Evolutionary conservation across 2,329 filamentous ascomycete species (phyloP), one percentile per base, ranked within the genome.

Genomic region (Exophiala phaeomuriformis): DNA sequence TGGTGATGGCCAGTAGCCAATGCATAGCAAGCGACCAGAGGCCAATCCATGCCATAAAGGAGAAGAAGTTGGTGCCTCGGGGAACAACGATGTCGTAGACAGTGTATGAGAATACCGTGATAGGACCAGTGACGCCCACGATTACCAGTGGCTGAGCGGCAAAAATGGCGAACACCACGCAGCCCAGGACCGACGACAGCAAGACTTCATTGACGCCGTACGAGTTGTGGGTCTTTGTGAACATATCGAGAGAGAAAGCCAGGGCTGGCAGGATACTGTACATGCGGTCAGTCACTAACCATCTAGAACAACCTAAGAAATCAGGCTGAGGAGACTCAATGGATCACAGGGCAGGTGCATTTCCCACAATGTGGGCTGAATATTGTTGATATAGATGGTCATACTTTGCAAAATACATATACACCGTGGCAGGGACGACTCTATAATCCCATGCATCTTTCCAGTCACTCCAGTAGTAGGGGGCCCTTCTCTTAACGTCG

Each of bases 361-460:
- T 41, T n/a, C 5, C 9, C 40, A 30, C 33, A 19, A 19, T 28
- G 29, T 51, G 27, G 27, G 47, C 46, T 48, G 9, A 32, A 47
- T 19, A 28, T 4, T 61, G 75, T 58, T 37, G 41, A 41, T 54
- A 41, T 59, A 42, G 59, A 43, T 46, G 65, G 29, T 8, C 77
- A 65, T 77, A 91, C 88, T 94, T 94, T 59, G 89, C 88, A 77
- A 94, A 95, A 73, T 93, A 95, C 87, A 94, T 95, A 71, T 94
- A 94, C 31, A 94, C 75, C 6, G 89, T 94, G 10, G 88, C 88
- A 1, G 89, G 89, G 37, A 95, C 79, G 40, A 95, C 87, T 50
- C 89, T 81, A 72, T 95, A 95, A 67, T 94, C 86, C 87, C 87
- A 93, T 1, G 89, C 89, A 73, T 95, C 89, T 12, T 68, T 75